A percentile compares a stretch with the other conserved stretches of the same genome.
Evolutionary conservation across 768 basidiomycete species (phyloP).

Genomic region (Trametes meyenii): DNA sequence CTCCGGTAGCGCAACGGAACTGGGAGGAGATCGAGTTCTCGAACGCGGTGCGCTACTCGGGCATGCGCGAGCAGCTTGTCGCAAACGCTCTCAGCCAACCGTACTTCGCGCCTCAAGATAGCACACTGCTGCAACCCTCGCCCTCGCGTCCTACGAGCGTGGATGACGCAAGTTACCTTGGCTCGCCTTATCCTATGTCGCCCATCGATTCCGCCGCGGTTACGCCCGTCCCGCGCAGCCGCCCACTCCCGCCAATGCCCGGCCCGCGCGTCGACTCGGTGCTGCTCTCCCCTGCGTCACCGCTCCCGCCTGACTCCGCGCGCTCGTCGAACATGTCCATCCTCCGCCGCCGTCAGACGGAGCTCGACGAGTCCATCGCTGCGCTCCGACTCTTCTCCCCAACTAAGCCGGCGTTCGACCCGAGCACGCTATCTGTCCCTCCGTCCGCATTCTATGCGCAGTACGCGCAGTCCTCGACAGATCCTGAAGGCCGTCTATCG

Average conservation of each 20-base stretch:
- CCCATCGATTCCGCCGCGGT: conserved; percentile 17
- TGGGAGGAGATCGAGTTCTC: conserved; percentile 24
- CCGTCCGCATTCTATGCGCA: conserved; percentile 7
- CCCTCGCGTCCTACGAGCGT: conserved; percentile 8
- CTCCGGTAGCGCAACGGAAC: conserved; percentile 9
- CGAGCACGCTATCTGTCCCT: conserved; percentile 20
- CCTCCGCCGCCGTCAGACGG: conserved; percentile 60
- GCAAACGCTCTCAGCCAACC: conserved; percentile 15
- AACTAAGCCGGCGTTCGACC: conserved; percentile 29
- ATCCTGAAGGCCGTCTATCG: not conserved
- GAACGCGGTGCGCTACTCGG: conserved; percentile 19
- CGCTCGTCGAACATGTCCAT: conserved; percentile 36
- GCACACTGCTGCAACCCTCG: conserved; percentile 1
- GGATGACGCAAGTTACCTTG: not conserved
- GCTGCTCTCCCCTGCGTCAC: conserved; percentile 5
- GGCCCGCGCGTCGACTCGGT: not conserved
- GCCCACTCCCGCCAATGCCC: conserved; percentile 20
- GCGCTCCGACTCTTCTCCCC: conserved; percentile 49
- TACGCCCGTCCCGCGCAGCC: conserved; percentile 19
- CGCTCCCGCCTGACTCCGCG: conserved; percentile 24
- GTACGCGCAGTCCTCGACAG: not conserved
- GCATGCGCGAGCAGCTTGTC: conserved; percentile 12
- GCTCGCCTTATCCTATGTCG: conserved; percentile 14
- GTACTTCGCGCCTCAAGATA: conserved; percentile 3
- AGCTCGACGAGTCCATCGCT: conserved; percentile 67